phyloP scores from a whole-genome alignment of 2,329 filamentous ascomycete genomes.

The Alternaria hordeiaustralica region DNA sequence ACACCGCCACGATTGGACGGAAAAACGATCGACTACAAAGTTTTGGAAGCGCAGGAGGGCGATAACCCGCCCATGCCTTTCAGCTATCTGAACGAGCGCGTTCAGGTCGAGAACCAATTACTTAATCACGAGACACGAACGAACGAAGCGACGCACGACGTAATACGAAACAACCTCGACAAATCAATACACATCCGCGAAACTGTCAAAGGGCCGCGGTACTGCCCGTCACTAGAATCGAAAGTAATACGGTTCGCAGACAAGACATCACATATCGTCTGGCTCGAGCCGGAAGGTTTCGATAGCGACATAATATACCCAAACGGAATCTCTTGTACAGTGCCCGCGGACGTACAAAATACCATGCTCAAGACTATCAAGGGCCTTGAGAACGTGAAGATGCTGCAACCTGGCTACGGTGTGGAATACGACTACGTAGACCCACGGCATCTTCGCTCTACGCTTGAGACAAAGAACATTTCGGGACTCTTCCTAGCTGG shows the following conservation, averaged over 20 bases:
- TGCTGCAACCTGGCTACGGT: conserved; percentile 95
- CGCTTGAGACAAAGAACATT: conserved; percentile 92
- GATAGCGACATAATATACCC: conserved; percentile 90
- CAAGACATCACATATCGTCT: conserved; percentile 84
- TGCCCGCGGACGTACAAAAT: conserved; percentile 86
- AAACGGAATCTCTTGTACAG: conserved; percentile 96
- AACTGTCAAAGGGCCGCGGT: conserved; percentile 90
- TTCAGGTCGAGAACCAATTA: conserved; percentile 81
- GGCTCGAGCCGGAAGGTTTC: conserved; percentile 97
- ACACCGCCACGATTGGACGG: conserved; percentile 88
- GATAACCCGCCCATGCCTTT: conserved; percentile 89
- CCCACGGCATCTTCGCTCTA: conserved; percentile 83
- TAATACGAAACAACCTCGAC: conserved; percentile 88
- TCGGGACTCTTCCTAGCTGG: conserved; percentile 88
- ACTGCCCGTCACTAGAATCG: conserved; percentile 93
- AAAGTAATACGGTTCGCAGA: conserved; percentile 89
- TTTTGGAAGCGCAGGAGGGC: conserved; percentile 75
- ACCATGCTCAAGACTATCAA: conserved; percentile 82
- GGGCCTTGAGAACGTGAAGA: conserved; percentile 86
- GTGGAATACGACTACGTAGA: conserved; percentile 99
- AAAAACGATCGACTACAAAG: conserved; percentile 78
- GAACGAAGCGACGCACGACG: conserved; percentile 79
- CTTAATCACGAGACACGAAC: conserved; percentile 89
- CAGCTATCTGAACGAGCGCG: conserved; percentile 82
- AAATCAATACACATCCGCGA: conserved; percentile 97